Evolutionary conservation across 2,329 filamentous ascomycete species (phyloP).

Genomic region (Dactylellina sp.): DNA sequence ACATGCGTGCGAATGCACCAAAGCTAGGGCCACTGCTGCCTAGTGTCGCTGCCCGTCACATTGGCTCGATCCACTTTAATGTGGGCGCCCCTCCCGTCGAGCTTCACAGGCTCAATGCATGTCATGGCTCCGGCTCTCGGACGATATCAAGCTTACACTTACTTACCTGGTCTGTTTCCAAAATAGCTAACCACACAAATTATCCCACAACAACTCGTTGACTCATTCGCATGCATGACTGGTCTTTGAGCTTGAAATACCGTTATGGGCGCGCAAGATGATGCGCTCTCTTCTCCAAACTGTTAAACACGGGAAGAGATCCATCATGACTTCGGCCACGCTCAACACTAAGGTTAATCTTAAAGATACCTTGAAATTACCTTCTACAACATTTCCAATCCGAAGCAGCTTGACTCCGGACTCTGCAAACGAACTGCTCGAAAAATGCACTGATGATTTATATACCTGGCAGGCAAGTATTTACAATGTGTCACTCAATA

Average conservation of each 20-base stretch:
- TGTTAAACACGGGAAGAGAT: conserved; percentile 43
- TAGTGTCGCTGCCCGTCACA: conserved; percentile 28
- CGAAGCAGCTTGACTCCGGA: conserved; percentile 52
- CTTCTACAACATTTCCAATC: conserved; percentile 76
- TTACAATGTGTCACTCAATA: neutral
- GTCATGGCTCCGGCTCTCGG: conserved; percentile 19
- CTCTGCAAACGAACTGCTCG: conserved; percentile 71
- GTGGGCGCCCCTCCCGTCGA: conserved; percentile 41
- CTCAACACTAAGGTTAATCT: conserved; percentile 58
- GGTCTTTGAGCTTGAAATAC: conserved; percentile 13
- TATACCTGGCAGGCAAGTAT: conserved; percentile 82
- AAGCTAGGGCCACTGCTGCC: conserved; percentile 45
- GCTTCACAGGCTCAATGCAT: conserved; percentile 5
- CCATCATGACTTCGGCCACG: conserved; percentile 53
- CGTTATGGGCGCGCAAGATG: conserved; percentile 27
- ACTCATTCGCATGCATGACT: conserved; percentile 42
- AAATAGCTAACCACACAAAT: conserved; percentile 28
- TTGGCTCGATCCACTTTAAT: conserved; percentile 32
- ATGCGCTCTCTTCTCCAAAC: conserved; percentile 45
- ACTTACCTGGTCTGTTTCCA: conserved; percentile 25
- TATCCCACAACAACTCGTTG: conserved; percentile 30
- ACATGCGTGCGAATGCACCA: neutral
- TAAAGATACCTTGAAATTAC: conserved; percentile 70
- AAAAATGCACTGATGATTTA: conserved; percentile 84
- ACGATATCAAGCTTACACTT: neutral